Conservation (phyloP, 768 basidiomycete genomes). For the Suillus luteus region DNA sequence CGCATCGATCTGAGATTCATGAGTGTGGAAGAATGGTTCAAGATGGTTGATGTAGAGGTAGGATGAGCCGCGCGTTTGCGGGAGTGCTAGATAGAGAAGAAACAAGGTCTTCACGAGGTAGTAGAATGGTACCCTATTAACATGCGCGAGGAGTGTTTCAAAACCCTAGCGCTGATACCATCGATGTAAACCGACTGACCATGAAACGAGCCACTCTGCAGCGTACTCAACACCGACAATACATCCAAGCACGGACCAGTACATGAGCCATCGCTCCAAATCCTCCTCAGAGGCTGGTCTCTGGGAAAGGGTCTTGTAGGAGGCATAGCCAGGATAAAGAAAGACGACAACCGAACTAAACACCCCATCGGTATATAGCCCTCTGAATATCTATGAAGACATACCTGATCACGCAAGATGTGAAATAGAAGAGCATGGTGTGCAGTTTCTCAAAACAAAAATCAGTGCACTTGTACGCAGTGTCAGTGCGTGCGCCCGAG, state of each 20-base stretch:
- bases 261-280: slow-evolving; percentile 95
- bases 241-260: slow-evolving; percentile 90
- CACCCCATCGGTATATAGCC: neutral
- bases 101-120: slow-evolving; percentile 78
- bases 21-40: slow-evolving; percentile 77
- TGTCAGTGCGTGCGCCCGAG: neutral
- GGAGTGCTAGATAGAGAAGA: slow-evolving; percentile 87
- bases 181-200: slow-evolving; percentile 50
- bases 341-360: slow-evolving; percentile 72
- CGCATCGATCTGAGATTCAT: slow-evolving; percentile 85
- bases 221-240: slow-evolving; percentile 81
- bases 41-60: slow-evolving; percentile 82
- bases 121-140: slow-evolving; percentile 81
- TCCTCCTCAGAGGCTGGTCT: slow-evolving; percentile 84
- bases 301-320: slow-evolving; percentile 91
- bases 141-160: neutral
- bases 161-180: neutral
- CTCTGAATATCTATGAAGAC: slow-evolving; percentile 33
- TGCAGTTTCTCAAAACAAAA: slow-evolving; percentile 4
- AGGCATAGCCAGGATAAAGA: slow-evolving; percentile 92
- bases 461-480: slow-evolving; percentile 5
- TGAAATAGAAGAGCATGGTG: slow-evolving; percentile 45
- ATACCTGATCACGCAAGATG: slow-evolving; percentile 44
- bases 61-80: slow-evolving; percentile 86
- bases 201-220: slow-evolving; percentile 85